Evolutionary conservation across 2,329 filamentous ascomycete genomes (phyloP), one percentile per base, ranked within the genome.

Genomic region (Stachybotrys elegans): DNA sequence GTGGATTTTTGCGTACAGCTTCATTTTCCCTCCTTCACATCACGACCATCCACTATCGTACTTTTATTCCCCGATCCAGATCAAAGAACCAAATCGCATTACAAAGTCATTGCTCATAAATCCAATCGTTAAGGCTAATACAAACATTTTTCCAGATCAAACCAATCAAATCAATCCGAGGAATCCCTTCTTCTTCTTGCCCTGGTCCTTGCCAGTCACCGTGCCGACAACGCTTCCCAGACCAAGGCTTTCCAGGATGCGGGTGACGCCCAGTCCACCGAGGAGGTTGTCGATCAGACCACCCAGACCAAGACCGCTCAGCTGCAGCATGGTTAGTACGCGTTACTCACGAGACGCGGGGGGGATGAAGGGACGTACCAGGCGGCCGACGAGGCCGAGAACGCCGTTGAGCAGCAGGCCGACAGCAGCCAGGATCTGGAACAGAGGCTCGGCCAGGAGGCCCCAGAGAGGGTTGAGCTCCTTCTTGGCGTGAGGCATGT

Each of bases 401-500:
- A 96, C 90, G 63, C 91, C 90, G 42, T 75, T 83, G 48, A 96
- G 73, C 50, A 95, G 67, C 47, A 95, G 69, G 19, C 91, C 91
- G 37, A 95, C 90, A 11, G 88, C 90, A 8, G 90, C 88, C 40
- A 95, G 78, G 61, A 95, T 95, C 76, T 96, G 91, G 77, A 90
- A 88, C 19, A 95, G 72, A 11, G 91, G 91, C 73, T 95, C 88
- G 27, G 81, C 81, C 13, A 93, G 72, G 40, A 95, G 73, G 22
- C 73, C 81, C 89, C 90, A 95, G 22, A 96, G 80, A 11, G 91
- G 90, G 70, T 92, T 95, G 48, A 95, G 77, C 72, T 92, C 84
- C 76, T 95, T 92, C 84, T 95, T 94, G 35, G 89, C 91, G 54
- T 94, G 86, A 6, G 91, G 90, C 87, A 95, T 93, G 59, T 88